phyloP scores from a whole-genome alignment of 2,329 filamentous ascomycete genomes.

The Colletotrichum phormii region DNA sequence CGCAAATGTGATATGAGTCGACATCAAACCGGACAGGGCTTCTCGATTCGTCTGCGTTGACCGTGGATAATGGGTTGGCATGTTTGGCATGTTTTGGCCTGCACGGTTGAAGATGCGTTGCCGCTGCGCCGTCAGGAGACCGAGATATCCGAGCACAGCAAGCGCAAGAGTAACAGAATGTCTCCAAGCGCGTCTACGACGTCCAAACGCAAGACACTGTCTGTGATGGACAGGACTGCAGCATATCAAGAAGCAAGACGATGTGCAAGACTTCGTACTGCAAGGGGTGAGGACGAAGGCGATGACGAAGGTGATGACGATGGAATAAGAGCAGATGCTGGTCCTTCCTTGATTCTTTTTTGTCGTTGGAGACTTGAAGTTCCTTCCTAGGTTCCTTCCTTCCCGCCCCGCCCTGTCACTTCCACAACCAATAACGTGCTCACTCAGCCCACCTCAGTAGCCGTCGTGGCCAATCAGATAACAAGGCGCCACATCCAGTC shows the following conservation, averaged over 20 bases:
- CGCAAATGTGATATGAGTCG: too few species aligned
- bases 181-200: background rate
- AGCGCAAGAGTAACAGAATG: background rate
- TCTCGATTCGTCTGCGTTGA: background rate
- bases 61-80: background rate
- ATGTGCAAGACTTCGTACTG: background rate
- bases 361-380: background rate
- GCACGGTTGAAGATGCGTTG: slow-evolving; percentile 5
- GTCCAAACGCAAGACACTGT: slow-evolving; percentile 11
- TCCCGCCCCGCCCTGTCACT: background rate
- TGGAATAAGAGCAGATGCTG: background rate
- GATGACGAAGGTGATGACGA: background rate
- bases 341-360: background rate
- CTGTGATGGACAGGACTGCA: background rate
- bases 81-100: background rate
- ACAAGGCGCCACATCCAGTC: background rate
- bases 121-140: background rate
- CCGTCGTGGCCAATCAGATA: background rate
- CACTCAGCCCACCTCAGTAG: background rate
- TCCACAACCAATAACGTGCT: background rate
- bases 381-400: background rate
- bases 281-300: background rate
- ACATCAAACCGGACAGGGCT: background rate
- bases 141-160: background rate
- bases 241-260: background rate